Evolutionary conservation across 495 filamentous ascomycete species (phyloP).

Genomic region (Friedmanniomyces endolithicus): DNA sequence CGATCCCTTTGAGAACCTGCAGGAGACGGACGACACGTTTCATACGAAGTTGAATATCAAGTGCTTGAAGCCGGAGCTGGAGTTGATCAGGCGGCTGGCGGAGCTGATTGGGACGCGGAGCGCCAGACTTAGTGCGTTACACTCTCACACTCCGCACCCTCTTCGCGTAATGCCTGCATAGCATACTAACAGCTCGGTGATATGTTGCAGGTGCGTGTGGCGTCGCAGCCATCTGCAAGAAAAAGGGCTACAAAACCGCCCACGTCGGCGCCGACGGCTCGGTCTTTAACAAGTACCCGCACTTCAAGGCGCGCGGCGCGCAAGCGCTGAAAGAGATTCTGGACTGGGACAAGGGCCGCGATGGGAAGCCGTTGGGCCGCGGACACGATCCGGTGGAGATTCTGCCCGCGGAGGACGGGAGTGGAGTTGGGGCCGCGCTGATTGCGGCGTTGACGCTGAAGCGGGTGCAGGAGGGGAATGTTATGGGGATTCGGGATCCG

Average conservation of each 20-base stretch:
- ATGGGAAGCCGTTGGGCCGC: conserved; percentile 40
- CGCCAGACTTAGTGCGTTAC: conserved; percentile 59
- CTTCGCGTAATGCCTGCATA: background rate
- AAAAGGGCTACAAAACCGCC: conserved; percentile 77
- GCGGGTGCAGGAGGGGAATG: conserved; percentile 64
- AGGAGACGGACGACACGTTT: conserved; percentile 73
- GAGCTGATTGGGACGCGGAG: conserved; percentile 91
- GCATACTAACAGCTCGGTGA: background rate
- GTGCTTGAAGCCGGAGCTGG: conserved; percentile 60
- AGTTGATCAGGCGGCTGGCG: conserved; percentile 73
- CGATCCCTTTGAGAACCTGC: conserved; percentile 88
- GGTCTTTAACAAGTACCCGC: conserved; percentile 96
- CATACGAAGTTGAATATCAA: conserved; percentile 55
- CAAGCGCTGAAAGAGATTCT: conserved; percentile 84
- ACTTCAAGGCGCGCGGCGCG: conserved; percentile 87
- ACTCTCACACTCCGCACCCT: background rate
- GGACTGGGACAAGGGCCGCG: conserved; percentile 64
- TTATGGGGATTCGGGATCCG: conserved; percentile 64
- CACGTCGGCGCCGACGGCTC: conserved; percentile 93
- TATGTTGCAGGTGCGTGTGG: conserved; percentile 50
- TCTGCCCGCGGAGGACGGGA: conserved; percentile 81
- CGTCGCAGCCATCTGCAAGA: conserved; percentile 87
- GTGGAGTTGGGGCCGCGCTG: conserved; percentile 87
- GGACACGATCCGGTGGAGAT: conserved; percentile 65
- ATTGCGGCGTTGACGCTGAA: conserved; percentile 90